These are phyloP conservation scores for Boletus vinaceobasis DNA, from an alignment of 768 basidiomycete genomes.

Conservation along the genomic window DNA sequence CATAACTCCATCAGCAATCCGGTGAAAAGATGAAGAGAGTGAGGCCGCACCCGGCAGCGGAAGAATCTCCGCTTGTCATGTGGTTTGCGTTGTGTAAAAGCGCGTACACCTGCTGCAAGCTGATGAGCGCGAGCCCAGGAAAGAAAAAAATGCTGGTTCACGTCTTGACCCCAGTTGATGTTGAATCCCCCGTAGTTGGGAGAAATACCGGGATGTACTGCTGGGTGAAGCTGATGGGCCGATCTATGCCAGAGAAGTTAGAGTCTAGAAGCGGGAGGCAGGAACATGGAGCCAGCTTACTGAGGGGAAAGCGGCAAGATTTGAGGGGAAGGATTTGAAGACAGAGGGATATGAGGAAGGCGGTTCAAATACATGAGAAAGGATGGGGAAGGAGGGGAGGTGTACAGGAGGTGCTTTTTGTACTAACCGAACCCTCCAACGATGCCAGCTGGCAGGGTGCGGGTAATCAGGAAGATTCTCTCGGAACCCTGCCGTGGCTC, in stretches of 20 bases:
- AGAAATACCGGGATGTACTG: neutral
- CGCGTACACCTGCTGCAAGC: neutral
- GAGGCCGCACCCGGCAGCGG: neutral
- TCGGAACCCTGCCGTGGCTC: neutral
- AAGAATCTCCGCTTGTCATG: neutral
- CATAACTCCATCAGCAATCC: neutral
- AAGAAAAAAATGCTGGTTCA: neutral
- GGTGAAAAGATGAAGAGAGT: neutral
- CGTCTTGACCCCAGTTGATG: neutral
- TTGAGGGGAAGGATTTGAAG: neutral
- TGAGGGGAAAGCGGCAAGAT: neutral
- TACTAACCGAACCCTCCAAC: conserved; percentile 7
- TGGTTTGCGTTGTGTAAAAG: neutral
- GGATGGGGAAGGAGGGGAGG: too few species aligned
- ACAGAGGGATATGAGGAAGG: rapidly evolving
- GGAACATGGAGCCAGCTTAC: neutral
- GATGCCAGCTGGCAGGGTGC: neutral
- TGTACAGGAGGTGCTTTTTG: neutral
- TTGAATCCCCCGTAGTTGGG: too few species aligned
- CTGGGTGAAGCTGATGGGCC: too few species aligned
- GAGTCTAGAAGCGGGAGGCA: too few species aligned
- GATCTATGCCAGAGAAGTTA: neutral
- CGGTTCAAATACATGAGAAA: neutral
- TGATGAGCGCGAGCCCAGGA: neutral
- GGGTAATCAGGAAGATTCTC: neutral